Conservation (phyloP, 78 protist species). For the Ministeria vibrans region DNA sequence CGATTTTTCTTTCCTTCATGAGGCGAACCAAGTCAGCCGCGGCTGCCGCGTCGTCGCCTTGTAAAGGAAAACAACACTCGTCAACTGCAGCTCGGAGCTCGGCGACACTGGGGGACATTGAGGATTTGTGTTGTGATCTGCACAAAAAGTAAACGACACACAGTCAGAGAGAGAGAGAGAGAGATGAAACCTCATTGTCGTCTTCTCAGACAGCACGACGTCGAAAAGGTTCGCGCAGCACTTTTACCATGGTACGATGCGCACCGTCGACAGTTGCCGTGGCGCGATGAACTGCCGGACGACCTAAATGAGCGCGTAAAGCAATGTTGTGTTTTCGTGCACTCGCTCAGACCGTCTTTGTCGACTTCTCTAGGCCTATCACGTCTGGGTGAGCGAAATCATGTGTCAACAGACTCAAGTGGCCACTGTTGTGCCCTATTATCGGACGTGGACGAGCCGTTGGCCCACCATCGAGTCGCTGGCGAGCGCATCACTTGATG, state of each 20-base stretch:
- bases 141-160: no score
- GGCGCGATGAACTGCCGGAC: background rate
- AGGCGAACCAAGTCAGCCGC: no score
- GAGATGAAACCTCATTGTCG: no score
- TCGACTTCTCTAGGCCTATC: slow-evolving; percentile 16
- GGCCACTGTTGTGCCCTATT: slow-evolving; percentile 54
- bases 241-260: background rate
- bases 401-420: slow-evolving; percentile 83
- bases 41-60: no score
- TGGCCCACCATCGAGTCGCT: slow-evolving; percentile 66
- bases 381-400: slow-evolving; percentile 78
- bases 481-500: slow-evolving; percentile 38
- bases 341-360: background rate
- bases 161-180: no score
- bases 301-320: background rate
- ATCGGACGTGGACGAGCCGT: slow-evolving; percentile 34
- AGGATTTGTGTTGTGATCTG: no score
- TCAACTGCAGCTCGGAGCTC: no score
- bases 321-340: background rate
- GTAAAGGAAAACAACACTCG: no score
- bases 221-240: background rate
- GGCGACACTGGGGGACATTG: no score
- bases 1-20: no score
- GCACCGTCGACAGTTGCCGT: background rate
- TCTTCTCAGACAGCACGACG: no score